Percentiles rank a stretch among this genome's conserved stretches.
Conservation (phyloP, 495 filamentous ascomycete species). For the Chaetomidium leptoderma region DNA sequence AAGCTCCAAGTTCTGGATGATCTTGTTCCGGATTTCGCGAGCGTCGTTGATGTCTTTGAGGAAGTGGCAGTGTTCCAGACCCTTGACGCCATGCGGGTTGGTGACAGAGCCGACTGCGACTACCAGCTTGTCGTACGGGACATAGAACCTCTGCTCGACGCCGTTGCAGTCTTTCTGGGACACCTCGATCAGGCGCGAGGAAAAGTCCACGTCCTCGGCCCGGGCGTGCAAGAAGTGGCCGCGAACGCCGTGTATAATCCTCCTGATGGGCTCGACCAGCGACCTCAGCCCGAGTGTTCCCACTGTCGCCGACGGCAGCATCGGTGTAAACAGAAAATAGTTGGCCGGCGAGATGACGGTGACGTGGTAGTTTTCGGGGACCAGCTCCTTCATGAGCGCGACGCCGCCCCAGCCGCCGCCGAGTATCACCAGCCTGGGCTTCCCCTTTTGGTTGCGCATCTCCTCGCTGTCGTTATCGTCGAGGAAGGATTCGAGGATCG, state of each 20-base stretch:
- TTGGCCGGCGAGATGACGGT: slow-evolving; percentile 91
- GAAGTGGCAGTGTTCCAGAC: slow-evolving; percentile 90
- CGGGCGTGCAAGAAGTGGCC: slow-evolving; percentile 87
- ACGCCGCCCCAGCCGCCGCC: slow-evolving; percentile 96
- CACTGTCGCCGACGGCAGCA: slow-evolving; percentile 94
- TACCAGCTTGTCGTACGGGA: slow-evolving; percentile 98
- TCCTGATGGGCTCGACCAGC: slow-evolving; percentile 85
- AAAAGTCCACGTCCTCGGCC: slow-evolving; percentile 87
- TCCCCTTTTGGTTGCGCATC: slow-evolving; percentile 66
- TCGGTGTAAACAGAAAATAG: slow-evolving; percentile 96
- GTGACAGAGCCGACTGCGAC: slow-evolving; percentile 88
- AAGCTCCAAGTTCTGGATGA: slow-evolving; percentile 87
- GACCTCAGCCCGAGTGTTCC: slow-evolving; percentile 89
- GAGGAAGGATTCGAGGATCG: slow-evolving; percentile 79
- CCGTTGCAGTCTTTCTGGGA: slow-evolving; percentile 68
- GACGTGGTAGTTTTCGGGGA: slow-evolving; percentile 87
- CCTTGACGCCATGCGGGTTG: slow-evolving; percentile 94
- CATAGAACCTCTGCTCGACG: slow-evolving; percentile 73
- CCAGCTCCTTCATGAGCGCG: slow-evolving; percentile 82
- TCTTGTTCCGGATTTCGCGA: slow-evolving; percentile 75
- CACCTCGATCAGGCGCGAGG: slow-evolving; percentile 83
- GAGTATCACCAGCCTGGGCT: slow-evolving; percentile 86
- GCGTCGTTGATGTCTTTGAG: slow-evolving; percentile 93
- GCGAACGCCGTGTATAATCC: slow-evolving; percentile 68
- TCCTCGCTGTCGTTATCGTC: slow-evolving; percentile 78